Base-by-base conservation (phyloP, 306 rosid species). In the Arachis stenosperma region DNA sequence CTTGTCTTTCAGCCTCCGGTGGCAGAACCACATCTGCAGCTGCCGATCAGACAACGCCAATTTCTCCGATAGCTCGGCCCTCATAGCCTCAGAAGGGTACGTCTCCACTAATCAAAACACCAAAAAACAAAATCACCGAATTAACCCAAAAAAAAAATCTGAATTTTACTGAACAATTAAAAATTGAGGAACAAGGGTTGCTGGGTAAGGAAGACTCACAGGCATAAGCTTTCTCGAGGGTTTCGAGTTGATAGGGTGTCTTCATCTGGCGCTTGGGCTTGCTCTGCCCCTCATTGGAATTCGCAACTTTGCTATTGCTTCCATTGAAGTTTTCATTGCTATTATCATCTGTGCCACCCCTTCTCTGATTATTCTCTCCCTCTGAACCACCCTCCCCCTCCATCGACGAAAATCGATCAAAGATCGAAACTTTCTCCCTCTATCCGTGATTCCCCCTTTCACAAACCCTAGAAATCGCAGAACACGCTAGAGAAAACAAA, bases 1-100 rank as follows among this genome's bases (percentile, higher is more conserved):
- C 81, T 91, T 94, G 70, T 91, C 97, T 87, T 91, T 94, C 85
- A 94, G 76, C 85, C 99, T 86, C 78, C 99, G 71, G 61, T 94
- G 99, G 66, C 99, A 94, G 70, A 94, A 94, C 99, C 97, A 94
- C 99, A 94, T 91, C 99, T 94, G 99, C 80, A 94, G 81, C 81
- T 94, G 99, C 84, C 99, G 97, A 90, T 91, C 97, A 11, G 97
- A 72, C 75, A 94, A 89, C 64, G 96, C 97, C 64, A 94, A 83
- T 66, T 90, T 94, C 78, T 88, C 89, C 9, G 96, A 94, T 17
- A 94, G 81, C 54, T 94, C 96, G 0, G 64, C 86, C 85, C 99
- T 84, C 79, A 73, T 78, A 65, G 91, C 68, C 86, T 94, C 99
- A 66, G 91, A 74, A 22, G 99, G 97, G 73, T 91, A 94, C 13